Conservation (phyloP, 768 basidiomycete genomes). For the Daedaleopsis sinensis region DNA sequence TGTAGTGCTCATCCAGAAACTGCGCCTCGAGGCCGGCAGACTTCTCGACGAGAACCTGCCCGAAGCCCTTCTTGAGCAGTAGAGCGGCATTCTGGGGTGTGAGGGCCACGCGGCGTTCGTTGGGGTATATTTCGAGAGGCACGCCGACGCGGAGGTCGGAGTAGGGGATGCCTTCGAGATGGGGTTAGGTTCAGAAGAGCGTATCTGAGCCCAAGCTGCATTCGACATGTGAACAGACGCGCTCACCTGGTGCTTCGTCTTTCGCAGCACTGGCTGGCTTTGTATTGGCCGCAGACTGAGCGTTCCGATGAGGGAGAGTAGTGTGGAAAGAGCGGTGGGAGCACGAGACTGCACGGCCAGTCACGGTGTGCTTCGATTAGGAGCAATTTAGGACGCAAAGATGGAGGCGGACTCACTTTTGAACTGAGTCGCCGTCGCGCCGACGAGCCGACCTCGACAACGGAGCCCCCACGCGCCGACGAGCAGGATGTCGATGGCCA, state of each 20-base stretch:
- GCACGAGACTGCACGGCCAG: slow-evolving; percentile 14
- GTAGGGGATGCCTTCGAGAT: slow-evolving; percentile 57
- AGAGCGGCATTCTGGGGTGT: slow-evolving; percentile 78
- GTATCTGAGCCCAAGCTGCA: background rate
- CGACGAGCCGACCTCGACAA: slow-evolving; percentile 6
- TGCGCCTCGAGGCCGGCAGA: slow-evolving; percentile 73
- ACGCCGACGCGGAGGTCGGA: slow-evolving; percentile 75
- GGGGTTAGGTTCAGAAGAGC: slow-evolving; percentile 5
- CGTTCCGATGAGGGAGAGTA: slow-evolving; percentile 9
- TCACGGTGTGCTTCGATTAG: background rate
- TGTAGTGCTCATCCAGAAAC: slow-evolving; percentile 81
- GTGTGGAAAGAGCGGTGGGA: slow-evolving; percentile 19
- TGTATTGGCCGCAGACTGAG: slow-evolving; percentile 3
- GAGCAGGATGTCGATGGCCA: slow-evolving; percentile 20
- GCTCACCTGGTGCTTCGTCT: slow-evolving; percentile 15
- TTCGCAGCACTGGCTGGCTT: slow-evolving; percentile 5
- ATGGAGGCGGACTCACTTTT: slow-evolving; percentile 7
- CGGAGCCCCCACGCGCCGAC: slow-evolving; percentile 17
- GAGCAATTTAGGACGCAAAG: background rate
- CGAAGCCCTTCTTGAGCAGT: slow-evolving; percentile 83
- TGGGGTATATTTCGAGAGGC: slow-evolving; percentile 74
- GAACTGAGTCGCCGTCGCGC: slow-evolving; percentile 9
- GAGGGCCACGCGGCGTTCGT: slow-evolving; percentile 79
- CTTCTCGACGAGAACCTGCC: slow-evolving; percentile 70
- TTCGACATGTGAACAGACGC: background rate